These are phyloP conservation scores for Colletotrichum scovillei DNA, from an alignment of 2,329 filamentous ascomycete species.

Conservation along the genomic window DNA sequence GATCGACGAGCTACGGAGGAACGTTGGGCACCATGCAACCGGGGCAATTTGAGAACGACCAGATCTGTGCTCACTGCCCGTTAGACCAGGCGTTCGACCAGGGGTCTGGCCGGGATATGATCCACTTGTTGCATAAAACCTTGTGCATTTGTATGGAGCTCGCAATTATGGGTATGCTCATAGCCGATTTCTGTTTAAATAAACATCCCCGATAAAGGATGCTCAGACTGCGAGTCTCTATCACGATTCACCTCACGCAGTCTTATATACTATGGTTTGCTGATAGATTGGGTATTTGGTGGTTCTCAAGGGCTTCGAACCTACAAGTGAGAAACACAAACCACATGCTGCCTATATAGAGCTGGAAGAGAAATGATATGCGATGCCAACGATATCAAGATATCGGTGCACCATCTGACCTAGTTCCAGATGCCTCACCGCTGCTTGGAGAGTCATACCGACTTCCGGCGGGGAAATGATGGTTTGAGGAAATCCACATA, in stretches of 20 bases:
- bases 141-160: background rate
- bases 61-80: background rate
- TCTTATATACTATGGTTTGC: background rate
- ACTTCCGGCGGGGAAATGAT: background rate
- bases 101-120: background rate
- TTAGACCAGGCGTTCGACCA: background rate
- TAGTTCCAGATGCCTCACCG: background rate
- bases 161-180: background rate
- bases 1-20: slow-evolving; percentile 29
- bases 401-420: background rate
- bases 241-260: background rate
- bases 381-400: background rate
- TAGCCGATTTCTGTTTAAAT: background rate
- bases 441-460: background rate
- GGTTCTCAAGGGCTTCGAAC: background rate
- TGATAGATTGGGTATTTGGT: background rate
- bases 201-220: background rate
- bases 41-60: slow-evolving; percentile 11
- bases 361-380: background rate
- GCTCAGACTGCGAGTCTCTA: background rate
- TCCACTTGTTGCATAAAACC: slow-evolving; percentile 1
- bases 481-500: background rate
- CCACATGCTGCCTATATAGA: background rate
- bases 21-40: slow-evolving; percentile 18
- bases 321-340: background rate